phyloP scores from a whole-genome alignment of 176 grass and related monocot genomes.

The Bolboschoenus planiculmis region DNA sequence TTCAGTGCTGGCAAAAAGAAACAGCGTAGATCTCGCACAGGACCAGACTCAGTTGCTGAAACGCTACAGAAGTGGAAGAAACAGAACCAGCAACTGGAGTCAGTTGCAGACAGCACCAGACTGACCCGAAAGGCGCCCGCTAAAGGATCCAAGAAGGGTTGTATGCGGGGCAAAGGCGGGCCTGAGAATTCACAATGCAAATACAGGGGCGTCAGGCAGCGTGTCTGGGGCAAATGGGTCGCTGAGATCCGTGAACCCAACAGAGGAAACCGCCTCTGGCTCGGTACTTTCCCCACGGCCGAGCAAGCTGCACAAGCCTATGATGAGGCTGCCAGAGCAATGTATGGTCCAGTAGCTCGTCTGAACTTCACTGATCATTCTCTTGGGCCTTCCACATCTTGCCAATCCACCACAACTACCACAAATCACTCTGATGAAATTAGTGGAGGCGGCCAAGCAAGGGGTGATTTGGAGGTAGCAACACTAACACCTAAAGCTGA shows the following conservation, averaged over 20 bases:
- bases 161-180: conserved; percentile 92
- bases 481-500: background rate
- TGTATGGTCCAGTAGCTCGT: conserved; percentile 61
- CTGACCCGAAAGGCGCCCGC: conserved; percentile 45
- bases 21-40: conserved; percentile 44
- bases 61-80: conserved; percentile 57
- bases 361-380: conserved; percentile 42
- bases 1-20: conserved; percentile 33
- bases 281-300: conserved; percentile 70
- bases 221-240: conserved; percentile 95
- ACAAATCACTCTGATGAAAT: conserved; percentile 9
- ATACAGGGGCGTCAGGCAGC: conserved; percentile 81
- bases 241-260: conserved; percentile 89
- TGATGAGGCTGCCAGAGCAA: conserved; percentile 75
- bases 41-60: conserved; percentile 48
- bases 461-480: background rate
- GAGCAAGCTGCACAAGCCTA: conserved; percentile 63
- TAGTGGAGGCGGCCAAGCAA: background rate
- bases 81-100: conserved; percentile 40
- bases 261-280: conserved; percentile 57
- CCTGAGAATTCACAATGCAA: conserved; percentile 58
- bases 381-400: conserved; percentile 21
- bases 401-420: conserved; percentile 38
- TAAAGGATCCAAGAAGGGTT: conserved; percentile 92
- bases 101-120: background rate